A percentile compares a stretch with the other conserved stretches of the same genome.
These are phyloP conservation scores for Stentor coeruleus DNA, from an alignment of 73 alveolate species.

Conservation along the genomic window DNA sequence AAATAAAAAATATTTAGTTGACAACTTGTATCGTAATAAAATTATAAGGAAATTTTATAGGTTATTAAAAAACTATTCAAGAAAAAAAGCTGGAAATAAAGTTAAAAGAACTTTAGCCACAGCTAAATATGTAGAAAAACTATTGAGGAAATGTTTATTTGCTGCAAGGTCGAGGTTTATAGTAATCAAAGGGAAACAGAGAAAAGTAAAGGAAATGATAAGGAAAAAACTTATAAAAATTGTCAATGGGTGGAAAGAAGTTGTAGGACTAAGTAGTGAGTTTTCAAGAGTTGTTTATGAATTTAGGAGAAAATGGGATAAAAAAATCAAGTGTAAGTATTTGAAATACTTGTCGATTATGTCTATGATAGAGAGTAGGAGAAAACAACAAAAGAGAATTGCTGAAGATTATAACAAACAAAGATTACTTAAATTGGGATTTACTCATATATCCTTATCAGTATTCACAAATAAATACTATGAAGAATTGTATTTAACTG, in stretches of 20 bases:
- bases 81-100: background rate
- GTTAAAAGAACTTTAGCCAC: background rate
- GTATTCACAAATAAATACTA: background rate
- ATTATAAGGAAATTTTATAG: background rate
- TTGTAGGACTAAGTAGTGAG: background rate
- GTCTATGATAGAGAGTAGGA: background rate
- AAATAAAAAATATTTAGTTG: background rate
- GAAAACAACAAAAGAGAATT: background rate
- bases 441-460: background rate
- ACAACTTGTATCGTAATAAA: background rate
- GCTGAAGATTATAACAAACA: background rate
- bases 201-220: background rate
- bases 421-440: background rate
- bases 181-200: background rate
- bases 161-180: too few species aligned
- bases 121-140: background rate
- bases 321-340: background rate
- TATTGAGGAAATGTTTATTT: conserved; percentile 2
- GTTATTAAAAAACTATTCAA: too few species aligned
- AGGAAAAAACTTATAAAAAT: background rate
- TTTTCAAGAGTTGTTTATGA: background rate
- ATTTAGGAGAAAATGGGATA: background rate
- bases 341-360: too few species aligned
- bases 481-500: background rate
- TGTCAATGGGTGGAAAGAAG: background rate